Evolutionary conservation across 1,284 basidiomycete species (phyloP).

Genomic region (Polyporus tsugae): DNA sequence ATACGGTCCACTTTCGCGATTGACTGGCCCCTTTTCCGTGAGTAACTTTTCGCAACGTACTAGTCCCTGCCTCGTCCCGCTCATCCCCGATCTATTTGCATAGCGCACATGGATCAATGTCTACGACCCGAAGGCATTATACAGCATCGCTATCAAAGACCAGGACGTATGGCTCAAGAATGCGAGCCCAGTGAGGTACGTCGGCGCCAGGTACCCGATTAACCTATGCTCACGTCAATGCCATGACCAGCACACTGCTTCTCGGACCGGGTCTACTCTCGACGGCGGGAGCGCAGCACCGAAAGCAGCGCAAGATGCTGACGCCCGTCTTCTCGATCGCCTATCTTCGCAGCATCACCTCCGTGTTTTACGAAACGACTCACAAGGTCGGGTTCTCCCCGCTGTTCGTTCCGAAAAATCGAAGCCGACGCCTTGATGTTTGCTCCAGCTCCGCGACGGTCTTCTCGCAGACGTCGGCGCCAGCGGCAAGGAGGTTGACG

Average conservation of each 20-base stretch:
- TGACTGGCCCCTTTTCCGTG: conserved; percentile 29
- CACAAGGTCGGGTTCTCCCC: conserved; percentile 10
- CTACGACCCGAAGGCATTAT: conserved; percentile 28
- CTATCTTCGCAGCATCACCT: conserved; percentile 21
- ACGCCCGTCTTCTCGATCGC: conserved; percentile 25
- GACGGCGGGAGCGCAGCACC: conserved; percentile 13
- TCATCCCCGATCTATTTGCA: background rate
- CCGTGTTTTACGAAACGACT: conserved; percentile 20
- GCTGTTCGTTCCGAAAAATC: background rate
- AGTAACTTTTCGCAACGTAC: background rate
- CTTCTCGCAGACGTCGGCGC: conserved; percentile 27
- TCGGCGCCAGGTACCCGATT: background rate
- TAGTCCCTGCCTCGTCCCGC: background rate
- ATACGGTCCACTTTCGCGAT: conserved; percentile 30
- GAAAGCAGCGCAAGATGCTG: conserved; percentile 28
- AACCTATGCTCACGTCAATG: background rate
- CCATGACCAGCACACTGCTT: conserved; percentile 18
- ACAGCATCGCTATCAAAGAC: conserved; percentile 31
- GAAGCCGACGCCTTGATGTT: background rate
- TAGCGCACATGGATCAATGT: conserved; percentile 15
- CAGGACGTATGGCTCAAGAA: conserved; percentile 32
- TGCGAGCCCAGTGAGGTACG: background rate
- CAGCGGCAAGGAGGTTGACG: conserved; percentile 40
- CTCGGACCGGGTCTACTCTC: conserved; percentile 35
- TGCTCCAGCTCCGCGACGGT: conserved; percentile 33